Evolutionary conservation across 139 green algal genomes (phyloP).

Genomic region (Chlamydomonas sphaeroides): DNA sequence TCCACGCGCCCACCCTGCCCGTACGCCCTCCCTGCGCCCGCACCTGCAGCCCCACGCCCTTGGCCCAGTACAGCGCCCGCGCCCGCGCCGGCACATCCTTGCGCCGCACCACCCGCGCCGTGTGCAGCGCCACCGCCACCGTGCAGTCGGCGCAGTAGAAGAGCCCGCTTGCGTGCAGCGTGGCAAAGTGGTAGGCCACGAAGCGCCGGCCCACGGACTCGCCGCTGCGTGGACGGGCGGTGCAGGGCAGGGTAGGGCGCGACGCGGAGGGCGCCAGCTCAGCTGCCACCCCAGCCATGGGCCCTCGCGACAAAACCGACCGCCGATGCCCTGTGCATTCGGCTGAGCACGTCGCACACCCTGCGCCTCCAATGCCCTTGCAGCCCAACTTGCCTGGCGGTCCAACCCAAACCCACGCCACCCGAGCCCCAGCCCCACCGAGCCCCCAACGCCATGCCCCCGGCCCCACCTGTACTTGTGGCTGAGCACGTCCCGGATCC

Average conservation of each 20-base stretch:
- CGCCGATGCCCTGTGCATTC: too few species aligned
- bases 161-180: constrained; percentile 27
- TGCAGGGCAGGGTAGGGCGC: too few species aligned
- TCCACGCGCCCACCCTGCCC: background rate
- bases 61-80: too few species aligned
- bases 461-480: too few species aligned
- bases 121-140: constrained; percentile 17
- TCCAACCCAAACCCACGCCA: too few species aligned
- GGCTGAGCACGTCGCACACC: too few species aligned
- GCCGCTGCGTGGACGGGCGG: too few species aligned
- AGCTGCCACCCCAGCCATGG: background rate
- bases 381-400: too few species aligned
- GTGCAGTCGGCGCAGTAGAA: constrained; percentile 42
- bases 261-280: background rate
- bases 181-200: constrained; percentile 15
- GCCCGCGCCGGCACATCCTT: background rate
- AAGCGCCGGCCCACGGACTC: background rate
- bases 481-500: constrained; percentile 49
- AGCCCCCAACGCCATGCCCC: too few species aligned
- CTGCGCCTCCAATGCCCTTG: too few species aligned
- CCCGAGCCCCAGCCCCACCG: too few species aligned
- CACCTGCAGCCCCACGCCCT: constrained; percentile 25
- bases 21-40: background rate
- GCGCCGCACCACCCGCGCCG: background rate
- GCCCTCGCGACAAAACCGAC: too few species aligned